Base-by-base conservation (phyloP, 495 filamentous ascomycete species). In the Recurvomyces mirabilis region DNA sequence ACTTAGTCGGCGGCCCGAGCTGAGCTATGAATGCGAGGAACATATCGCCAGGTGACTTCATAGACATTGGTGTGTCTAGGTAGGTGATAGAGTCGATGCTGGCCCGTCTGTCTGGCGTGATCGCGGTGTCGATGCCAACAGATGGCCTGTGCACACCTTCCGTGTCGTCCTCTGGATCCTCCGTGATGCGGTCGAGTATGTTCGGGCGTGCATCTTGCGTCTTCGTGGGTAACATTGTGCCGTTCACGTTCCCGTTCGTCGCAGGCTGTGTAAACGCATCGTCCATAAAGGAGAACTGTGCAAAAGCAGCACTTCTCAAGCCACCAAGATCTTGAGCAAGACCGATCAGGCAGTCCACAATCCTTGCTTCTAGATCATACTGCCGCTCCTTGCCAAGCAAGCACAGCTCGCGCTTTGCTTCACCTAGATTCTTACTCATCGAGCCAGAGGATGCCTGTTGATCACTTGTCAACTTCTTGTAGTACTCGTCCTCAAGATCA, bases 1-100 rank as follows among this genome's bases (percentile, higher is more conserved):
- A 94, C 60, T 93, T 91, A 71, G 96, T 94, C 1, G 87, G 87
- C 1, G 91, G 89, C 0, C 91, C 91, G 26, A 98, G 65, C 49
- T 89, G 77, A 12, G 67, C 66, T 26, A 98, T 94, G 56, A 98
- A 98, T 5, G 79, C 66, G 5, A 82, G 77, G 54, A 95, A 95
- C 38, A 95, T 87, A 24, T 89, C 84, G 0, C 80, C 71, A 12
- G 82, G 75, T 35, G 73, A 77, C 37, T 49, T 14, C 2, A 42
- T 15, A 34, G 24, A 43, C 10, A 10, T 12, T 4, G 43, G 22
- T 5, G n/a, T 29, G 5, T 17, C 18, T 15, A 23, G 25, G 10
- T 20, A 17, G 17, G 18, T 34, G 5, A 15, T 14, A 3, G 10
- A n/a, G 6, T 26, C 39, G 12, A 12, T 15, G 21, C 38, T 42